Base-by-base conservation (phyloP, 352 stramenopile genomes). In the Achlya hypogyna region DNA sequence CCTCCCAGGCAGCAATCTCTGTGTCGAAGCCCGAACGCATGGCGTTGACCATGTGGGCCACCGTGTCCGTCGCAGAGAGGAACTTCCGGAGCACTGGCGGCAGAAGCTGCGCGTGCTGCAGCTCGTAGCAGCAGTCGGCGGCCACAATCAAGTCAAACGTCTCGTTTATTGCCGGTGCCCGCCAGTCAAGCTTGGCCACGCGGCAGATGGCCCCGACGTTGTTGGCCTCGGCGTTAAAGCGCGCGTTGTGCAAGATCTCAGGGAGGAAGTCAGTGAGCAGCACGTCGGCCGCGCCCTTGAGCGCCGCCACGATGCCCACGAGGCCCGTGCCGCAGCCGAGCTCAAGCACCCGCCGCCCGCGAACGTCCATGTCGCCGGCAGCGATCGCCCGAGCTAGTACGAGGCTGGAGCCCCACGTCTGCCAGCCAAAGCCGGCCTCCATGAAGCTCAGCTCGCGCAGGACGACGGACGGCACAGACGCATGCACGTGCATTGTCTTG, bases 311-410 rank as follows among this genome's bases (percentile, higher is more conserved):
- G 20, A 96, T 75, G 3, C 89, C 87, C 2, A 91, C 90, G 25
- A 96, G 74, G 9, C 88, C 89, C 0, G 87, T 96, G 18, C 89
- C 89, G 25, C 81, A 74, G n/a, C 89, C 89, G 1, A 97, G 54
- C 70, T 97, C 90, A 0, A 96, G 65, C 5, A 96, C 72, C 0
- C 78, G 70, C 58, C 60, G 75, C 16, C 74, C 78, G 18, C 49
- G 43, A 32, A 93, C 47, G 38, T 45, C 38, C 12, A 45, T 18
- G 14, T 45, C 2, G 38, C 51, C 38, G 2, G 38, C n/a, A 1
- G 38, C 38, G 6, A 45, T 45, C 38, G 38, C 38, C 12, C n/a
- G 38, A 18, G 38, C 38, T 9, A 45, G n/a, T n/a, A 45, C 38
- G 38, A 45, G 38, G 38, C 38, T 45, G 12, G 38, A 10, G 6